Evolutionary conservation across 768 basidiomycete species (phyloP).

Genomic region (Lanmaoa rubissima): DNA sequence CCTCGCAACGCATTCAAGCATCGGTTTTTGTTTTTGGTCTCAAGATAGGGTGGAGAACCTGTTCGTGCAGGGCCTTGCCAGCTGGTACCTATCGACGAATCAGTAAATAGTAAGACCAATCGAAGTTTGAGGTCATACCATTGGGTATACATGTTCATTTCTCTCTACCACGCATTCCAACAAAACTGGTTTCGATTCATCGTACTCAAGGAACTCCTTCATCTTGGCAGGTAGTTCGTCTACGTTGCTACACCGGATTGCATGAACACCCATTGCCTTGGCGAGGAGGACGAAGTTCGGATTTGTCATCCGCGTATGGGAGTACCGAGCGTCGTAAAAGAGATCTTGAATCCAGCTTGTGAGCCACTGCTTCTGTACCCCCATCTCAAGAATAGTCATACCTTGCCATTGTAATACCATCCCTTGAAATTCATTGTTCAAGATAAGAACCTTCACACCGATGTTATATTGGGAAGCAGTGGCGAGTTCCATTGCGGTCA

Average conservation of each 20-base stretch:
- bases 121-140: conserved; percentile 48
- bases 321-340: conserved; percentile 96
- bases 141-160: conserved; percentile 88
- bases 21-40: conserved; percentile 28
- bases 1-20: conserved; percentile 12
- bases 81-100: conserved; percentile 64
- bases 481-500: conserved; percentile 99
- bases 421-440: conserved; percentile 98
- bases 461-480: conserved; percentile 91
- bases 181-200: conserved; percentile 79
- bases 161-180: conserved; percentile 87
- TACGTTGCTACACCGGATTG: conserved; percentile 66
- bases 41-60: conserved; percentile 69
- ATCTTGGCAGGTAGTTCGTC: conserved; percentile 90
- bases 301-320: conserved; percentile 94
- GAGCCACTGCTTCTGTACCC: background rate
- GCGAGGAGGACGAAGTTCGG: conserved; percentile 93
- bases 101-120: background rate
- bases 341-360: conserved; percentile 54
- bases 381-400: conserved; percentile 32
- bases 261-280: conserved; percentile 89
- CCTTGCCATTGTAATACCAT: conserved; percentile 99
- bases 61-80: conserved; percentile 93
- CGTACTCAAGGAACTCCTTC: conserved; percentile 98
- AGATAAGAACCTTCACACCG: conserved; percentile 89